These are phyloP conservation scores for Cotoneaster glaucophyllus DNA, from an alignment of 306 rosid species.

Conservation along the genomic window DNA sequence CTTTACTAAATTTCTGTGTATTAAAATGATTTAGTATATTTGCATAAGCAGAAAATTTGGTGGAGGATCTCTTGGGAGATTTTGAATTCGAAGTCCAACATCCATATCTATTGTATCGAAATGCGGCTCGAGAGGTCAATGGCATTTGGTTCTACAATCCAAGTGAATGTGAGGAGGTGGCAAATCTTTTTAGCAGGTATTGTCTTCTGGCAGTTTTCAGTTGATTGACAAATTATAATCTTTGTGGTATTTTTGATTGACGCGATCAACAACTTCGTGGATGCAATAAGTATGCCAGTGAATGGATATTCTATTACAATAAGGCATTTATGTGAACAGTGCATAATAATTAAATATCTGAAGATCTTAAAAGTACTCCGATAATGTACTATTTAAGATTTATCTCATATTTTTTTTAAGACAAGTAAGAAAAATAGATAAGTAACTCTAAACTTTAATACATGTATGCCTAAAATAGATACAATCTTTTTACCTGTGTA, in stretches of 20 bases:
- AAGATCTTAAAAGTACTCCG: background rate
- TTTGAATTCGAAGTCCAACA: constrained; percentile 83
- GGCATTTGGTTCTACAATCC: constrained; percentile 95
- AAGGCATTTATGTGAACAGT: background rate
- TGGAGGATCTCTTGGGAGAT: constrained; percentile 86
- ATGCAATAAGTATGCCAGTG: background rate
- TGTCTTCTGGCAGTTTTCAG: background rate
- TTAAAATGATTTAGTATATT: background rate
- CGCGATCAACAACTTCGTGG: background rate
- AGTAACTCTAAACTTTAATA: background rate
- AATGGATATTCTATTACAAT: background rate
- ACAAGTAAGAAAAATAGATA: background rate
- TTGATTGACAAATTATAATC: background rate
- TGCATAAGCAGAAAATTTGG: constrained; percentile 62
- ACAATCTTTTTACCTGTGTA: background rate
- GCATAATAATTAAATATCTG: background rate
- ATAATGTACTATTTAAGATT: background rate
- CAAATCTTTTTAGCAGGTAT: constrained; percentile 75
- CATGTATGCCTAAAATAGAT: background rate
- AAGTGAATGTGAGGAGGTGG: constrained; percentile 89
- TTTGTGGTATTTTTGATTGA: background rate
- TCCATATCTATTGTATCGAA: constrained; percentile 81
- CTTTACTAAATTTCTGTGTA: background rate
- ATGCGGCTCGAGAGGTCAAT: constrained; percentile 84
- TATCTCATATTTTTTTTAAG: background rate